Conservation (phyloP, 2,329 filamentous ascomycete genomes). For the Exserohilum turcica region DNA sequence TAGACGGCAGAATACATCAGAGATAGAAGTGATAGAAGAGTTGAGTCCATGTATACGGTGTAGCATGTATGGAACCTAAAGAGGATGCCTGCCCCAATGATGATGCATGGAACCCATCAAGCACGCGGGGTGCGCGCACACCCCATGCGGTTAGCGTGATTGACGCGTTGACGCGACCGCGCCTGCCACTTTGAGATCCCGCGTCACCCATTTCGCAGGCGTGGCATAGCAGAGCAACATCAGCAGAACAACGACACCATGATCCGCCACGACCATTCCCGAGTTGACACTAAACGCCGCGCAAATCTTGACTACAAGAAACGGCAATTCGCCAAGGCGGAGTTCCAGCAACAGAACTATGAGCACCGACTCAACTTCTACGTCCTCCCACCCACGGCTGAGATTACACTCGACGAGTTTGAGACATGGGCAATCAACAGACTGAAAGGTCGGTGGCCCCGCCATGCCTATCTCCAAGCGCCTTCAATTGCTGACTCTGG, state of each 20-base stretch:
- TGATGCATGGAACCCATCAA: background rate
- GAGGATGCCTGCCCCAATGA: background rate
- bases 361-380: slow-evolving; percentile 92
- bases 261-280: slow-evolving; percentile 49
- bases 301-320: slow-evolving; percentile 78
- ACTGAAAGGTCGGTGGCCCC: slow-evolving; percentile 62
- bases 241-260: slow-evolving; percentile 23
- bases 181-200: slow-evolving; percentile 23
- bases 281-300: slow-evolving; percentile 72
- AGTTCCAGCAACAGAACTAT: slow-evolving; percentile 79
- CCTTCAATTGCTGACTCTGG: slow-evolving; percentile 6
- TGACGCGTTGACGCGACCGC: slow-evolving; percentile 29
- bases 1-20: background rate
- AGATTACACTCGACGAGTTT: slow-evolving; percentile 96
- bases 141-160: slow-evolving; percentile 14
- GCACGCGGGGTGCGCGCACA: slow-evolving; percentile 7
- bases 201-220: slow-evolving; percentile 9
- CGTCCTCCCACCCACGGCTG: slow-evolving; percentile 80
- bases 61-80: no score
- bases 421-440: slow-evolving; percentile 98
- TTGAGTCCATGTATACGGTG: background rate
- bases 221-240: slow-evolving; percentile 12
- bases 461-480: fast-evolving
- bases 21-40: slow-evolving; percentile 5
- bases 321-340: slow-evolving; percentile 79